Conservation (phyloP, 208 protist species). For the Wallacemonas sp. region DNA sequence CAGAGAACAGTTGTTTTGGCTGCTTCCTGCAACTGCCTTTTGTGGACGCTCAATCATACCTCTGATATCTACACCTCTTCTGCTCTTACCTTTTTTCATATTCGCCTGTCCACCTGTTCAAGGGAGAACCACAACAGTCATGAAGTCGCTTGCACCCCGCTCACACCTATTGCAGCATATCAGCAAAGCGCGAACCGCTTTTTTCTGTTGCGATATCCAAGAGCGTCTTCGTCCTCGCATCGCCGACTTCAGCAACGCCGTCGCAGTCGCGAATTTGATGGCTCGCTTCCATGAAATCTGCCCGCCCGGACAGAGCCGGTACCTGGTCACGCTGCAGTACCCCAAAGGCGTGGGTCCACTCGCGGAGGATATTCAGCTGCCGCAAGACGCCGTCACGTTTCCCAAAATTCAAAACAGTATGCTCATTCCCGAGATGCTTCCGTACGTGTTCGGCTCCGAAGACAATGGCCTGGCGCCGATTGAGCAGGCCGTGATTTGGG, state of each 20-base stretch:
- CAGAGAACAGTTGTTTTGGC: too few relatives aligned
- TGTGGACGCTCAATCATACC: too few relatives aligned
- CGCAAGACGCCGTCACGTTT: slow-evolving; percentile 17
- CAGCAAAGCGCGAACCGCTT: slow-evolving; percentile 37
- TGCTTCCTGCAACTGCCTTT: too few relatives aligned
- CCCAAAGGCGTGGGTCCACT: slow-evolving; percentile 28
- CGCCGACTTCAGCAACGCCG: slow-evolving; percentile 24
- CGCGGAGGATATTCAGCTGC: slow-evolving; percentile 20
- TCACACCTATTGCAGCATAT: slow-evolving; percentile 11
- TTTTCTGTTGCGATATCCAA: slow-evolving; percentile 75
- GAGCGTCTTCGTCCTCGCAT: slow-evolving; percentile 17
- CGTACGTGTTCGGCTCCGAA: slow-evolving; percentile 11
- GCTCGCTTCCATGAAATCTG: slow-evolving; percentile 19
- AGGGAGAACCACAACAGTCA: too few relatives aligned
- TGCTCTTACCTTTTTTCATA: background rate
- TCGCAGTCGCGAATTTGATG: slow-evolving; percentile 29
- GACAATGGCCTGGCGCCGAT: slow-evolving; percentile 17
- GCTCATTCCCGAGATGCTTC: slow-evolving; percentile 28
- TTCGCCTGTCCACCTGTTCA: background rate
- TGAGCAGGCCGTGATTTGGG: slow-evolving; percentile 41
- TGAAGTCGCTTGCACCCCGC: slow-evolving; percentile 2
- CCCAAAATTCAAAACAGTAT: slow-evolving; percentile 33
- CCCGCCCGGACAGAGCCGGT: slow-evolving; percentile 18
- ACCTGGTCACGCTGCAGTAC: slow-evolving; percentile 44
- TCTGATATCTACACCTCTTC: too few relatives aligned